Conservation (phyloP, 345 rosid species). For the Euphorbia peplus region DNA sequence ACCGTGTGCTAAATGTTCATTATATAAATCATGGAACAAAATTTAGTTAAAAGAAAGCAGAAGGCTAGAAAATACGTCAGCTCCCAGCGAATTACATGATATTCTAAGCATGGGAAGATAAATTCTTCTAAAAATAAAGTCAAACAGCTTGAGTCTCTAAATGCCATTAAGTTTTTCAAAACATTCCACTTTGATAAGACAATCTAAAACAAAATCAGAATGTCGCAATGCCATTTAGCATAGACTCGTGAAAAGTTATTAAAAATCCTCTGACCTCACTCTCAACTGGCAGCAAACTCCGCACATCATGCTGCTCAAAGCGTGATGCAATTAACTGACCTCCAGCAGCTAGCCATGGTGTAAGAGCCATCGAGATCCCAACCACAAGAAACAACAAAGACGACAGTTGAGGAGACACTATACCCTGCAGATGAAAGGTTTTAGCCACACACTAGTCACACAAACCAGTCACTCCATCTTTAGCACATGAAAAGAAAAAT, state of each 20-base stretch:
- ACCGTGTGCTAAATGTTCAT: not conserved
- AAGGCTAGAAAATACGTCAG: not conserved
- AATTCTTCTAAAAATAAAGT: not conserved
- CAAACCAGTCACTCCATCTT: not conserved
- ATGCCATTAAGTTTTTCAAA: not conserved
- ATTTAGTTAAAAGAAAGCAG: not conserved
- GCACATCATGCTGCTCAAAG: slow-evolving; percentile 91
- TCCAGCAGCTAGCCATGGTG: slow-evolving; percentile 99
- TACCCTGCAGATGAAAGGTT: slow-evolving; percentile 59
- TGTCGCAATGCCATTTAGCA: not conserved
- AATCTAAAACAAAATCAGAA: not conserved
- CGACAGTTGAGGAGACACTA: slow-evolving; percentile 88
- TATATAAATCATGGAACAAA: not conserved
- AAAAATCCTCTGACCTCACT: slow-evolving; percentile 69
- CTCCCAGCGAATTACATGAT: not conserved
- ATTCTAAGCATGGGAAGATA: not conserved
- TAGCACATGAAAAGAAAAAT: not conserved
- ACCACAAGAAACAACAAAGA: slow-evolving; percentile 93
- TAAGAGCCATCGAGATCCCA: slow-evolving; percentile 96
- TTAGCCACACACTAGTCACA: slow-evolving; percentile 13
- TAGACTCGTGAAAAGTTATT: slow-evolving; percentile 1
- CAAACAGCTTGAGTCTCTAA: not conserved
- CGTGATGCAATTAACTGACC: slow-evolving; percentile 96
- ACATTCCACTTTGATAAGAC: not conserved
- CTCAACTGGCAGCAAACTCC: slow-evolving; percentile 92